Conservation (phyloP, 176 grass and related monocot species). For the Echinochloa phyllopogon region DNA sequence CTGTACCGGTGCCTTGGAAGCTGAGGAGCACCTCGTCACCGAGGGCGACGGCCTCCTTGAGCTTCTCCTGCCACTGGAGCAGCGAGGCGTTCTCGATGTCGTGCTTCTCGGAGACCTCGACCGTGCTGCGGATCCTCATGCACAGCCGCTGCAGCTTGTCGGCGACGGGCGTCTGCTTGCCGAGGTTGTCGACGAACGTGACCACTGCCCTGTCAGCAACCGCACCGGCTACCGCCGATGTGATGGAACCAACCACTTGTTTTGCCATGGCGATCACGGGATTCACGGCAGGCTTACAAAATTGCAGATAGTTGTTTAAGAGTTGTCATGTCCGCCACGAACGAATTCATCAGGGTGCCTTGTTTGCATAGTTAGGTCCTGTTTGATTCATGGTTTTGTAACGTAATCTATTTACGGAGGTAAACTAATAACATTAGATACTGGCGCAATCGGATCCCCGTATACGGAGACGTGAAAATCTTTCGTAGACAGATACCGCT, state of each 20-base stretch:
- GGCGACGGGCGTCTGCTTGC: not conserved
- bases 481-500: too few relatives aligned
- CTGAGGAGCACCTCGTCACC: conserved; percentile 8
- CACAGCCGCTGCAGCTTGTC: conserved; percentile 18
- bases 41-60: conserved; percentile 5
- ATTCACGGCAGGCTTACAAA: too few relatives aligned
- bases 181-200: not conserved
- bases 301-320: too few relatives aligned
- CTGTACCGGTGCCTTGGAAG: not conserved
- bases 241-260: not conserved
- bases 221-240: not conserved
- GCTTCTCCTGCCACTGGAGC: conserved; percentile 14
- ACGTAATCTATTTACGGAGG: too few relatives aligned
- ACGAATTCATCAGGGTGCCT: too few relatives aligned
- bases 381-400: too few relatives aligned
- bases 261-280: conserved; percentile 3
- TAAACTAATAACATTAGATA: too few relatives aligned
- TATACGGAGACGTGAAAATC: too few relatives aligned
- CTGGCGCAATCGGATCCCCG: too few relatives aligned
- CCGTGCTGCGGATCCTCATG: conserved; percentile 5
- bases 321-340: too few relatives aligned
- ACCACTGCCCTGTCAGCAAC: conserved; percentile 16
- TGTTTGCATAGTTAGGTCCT: not conserved
- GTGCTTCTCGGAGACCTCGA: conserved; percentile 25
- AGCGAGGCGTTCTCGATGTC: not conserved